Conservation (phyloP, 2,329 filamentous ascomycete species). For the Alternaria angustiovoidea region DNA sequence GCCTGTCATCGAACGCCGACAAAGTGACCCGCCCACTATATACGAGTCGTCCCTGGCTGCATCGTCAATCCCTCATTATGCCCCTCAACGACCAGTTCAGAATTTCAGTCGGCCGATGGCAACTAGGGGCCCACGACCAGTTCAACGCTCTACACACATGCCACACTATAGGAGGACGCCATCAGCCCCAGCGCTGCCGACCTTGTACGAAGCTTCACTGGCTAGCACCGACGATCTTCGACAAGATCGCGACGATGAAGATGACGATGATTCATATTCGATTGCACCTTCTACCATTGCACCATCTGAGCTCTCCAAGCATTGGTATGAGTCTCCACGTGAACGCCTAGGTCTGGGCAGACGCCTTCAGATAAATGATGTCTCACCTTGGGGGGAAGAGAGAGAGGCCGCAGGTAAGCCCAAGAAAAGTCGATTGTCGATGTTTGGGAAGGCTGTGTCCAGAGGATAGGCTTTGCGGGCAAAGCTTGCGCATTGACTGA, state of each 20-base stretch:
- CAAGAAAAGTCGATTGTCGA: constrained; percentile 41
- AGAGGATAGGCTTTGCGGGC: constrained; percentile 15
- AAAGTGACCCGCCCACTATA: constrained; percentile 20
- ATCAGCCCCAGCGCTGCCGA: constrained; percentile 36
- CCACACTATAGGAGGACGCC: constrained; percentile 24
- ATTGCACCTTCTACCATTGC: constrained; percentile 43
- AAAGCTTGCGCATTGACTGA: constrained; percentile 16
- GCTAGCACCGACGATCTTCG: constrained; percentile 31
- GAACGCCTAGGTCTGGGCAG: constrained; percentile 50
- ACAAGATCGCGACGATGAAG: constrained; percentile 4
- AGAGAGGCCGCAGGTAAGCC: constrained; percentile 33
- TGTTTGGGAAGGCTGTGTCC: constrained; percentile 25
- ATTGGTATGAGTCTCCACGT: constrained; percentile 46
- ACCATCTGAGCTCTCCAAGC: constrained; percentile 46
- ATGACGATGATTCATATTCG: constrained; percentile 32
- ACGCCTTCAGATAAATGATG: constrained; percentile 43
- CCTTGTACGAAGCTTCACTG: constrained; percentile 44
- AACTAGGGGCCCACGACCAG: constrained; percentile 12
- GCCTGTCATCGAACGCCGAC: constrained; percentile 9
- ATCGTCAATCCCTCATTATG: constrained; percentile 24
- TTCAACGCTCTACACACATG: constrained; percentile 14
- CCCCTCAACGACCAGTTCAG: constrained; percentile 26
- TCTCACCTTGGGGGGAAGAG: constrained; percentile 42
- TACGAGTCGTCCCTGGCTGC: constrained; percentile 17
- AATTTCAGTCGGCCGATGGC: constrained; percentile 37